These are phyloP conservation scores for Setaria italica DNA, from an alignment of 202 grass and related monocot species.

Conservation along the genomic window DNA sequence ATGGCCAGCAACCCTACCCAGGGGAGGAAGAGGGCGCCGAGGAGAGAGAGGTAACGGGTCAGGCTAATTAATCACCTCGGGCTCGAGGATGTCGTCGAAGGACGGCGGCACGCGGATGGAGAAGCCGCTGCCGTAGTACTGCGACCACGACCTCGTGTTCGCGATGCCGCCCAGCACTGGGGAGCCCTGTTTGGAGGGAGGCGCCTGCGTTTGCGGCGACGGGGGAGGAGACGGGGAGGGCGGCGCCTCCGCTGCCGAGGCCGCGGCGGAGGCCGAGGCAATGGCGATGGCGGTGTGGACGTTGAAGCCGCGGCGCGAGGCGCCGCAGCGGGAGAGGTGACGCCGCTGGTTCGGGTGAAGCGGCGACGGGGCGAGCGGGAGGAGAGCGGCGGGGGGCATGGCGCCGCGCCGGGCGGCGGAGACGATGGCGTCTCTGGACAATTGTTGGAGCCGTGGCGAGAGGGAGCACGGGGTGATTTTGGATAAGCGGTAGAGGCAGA, in stretches of 20 bases:
- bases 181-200: conserved; percentile 7
- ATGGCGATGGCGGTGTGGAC: conserved; percentile 51
- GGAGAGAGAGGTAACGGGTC: neutral
- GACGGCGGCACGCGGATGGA: conserved; percentile 86
- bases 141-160: conserved; percentile 90
- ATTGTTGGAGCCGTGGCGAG: neutral
- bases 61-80: conserved; percentile 52
- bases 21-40: neutral
- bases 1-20: neutral
- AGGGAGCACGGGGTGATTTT: conserved; percentile 21
- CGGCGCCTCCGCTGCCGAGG: conserved; percentile 36
- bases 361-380: conserved; percentile 31
- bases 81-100: conserved; percentile 94
- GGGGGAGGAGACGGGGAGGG: conserved; percentile 32
- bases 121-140: conserved; percentile 92
- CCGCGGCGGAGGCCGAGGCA: conserved; percentile 29
- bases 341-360: conserved; percentile 46
- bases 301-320: conserved; percentile 64
- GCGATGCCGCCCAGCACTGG: conserved; percentile 68
- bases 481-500: conserved; percentile 23
- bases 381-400: conserved; percentile 54
- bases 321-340: conserved; percentile 30
- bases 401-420: conserved; percentile 42
- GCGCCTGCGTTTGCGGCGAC: neutral
- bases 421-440: neutral